Evolutionary conservation across 208 protist genomes (phyloP), one percentile per base, ranked within the genome.

Genomic region (Leishmania turanica): DNA sequence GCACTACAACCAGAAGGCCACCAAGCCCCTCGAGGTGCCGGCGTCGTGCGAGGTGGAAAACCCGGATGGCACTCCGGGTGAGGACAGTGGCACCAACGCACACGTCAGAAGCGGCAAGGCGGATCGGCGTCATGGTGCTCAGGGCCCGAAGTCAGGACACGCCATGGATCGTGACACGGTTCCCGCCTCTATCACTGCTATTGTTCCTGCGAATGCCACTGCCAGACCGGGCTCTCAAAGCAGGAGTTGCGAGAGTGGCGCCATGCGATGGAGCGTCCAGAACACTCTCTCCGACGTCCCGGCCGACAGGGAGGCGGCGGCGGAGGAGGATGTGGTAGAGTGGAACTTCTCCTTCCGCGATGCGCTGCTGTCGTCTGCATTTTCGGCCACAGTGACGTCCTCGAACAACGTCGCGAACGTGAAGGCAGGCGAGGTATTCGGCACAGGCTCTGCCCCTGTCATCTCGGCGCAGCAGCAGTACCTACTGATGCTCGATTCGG

Each of bases 1-100:
- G 62, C 75, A 85, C 37, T 94, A 90, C 84, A 87, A 90, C 74
- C 90, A 89, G 70, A 37, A 73, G 31, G 87, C 94, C 0, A 92
- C 90, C 15, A 34, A 21, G 66, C 85, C 86, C 24, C 86, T 95
- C 58, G 64, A 69, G 47, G 85, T 88, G 34, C 82, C 88, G 15
- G 88, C 91, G 5, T 75, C 85, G 8, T 72, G 77, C 27, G 85
- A 88, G n/a, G 51, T 51, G 71, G 77, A 74, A 54, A 64, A 74
- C 6, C 71, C 34, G 40, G 89, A 87, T 40, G 81, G 85, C n/a
- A 68, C 76, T 7, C 56, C n/a, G 34, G 73, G 15, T 15, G 83
- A 78, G 54, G 75, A 56, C 69, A 76, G 71, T 54, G 71, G 62
- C 47, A 60, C 68, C 54, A 75, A 45, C 45, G 0, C 76, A 51